phyloP scores from a whole-genome alignment of 129 eudicot genomes.

The Escallonia herrerae region DNA sequence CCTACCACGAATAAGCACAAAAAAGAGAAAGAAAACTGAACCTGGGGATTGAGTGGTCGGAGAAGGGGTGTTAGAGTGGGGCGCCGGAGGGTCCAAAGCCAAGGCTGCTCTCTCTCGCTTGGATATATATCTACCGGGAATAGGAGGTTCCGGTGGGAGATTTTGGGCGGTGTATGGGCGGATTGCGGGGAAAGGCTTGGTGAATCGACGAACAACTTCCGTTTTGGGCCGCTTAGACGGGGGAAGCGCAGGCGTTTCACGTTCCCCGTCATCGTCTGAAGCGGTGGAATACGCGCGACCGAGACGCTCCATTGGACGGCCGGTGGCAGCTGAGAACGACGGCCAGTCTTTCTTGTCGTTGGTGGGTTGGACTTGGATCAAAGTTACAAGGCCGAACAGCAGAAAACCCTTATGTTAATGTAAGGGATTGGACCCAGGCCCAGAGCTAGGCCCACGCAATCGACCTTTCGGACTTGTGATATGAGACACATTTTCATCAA shows the following conservation, averaged over 20 bases:
- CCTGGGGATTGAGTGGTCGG: conserved; percentile 35
- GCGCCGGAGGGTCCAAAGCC: conserved; percentile 19
- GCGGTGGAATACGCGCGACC: conserved; percentile 41
- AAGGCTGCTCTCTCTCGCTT: conserved; percentile 74
- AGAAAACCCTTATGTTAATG: too few relatives aligned
- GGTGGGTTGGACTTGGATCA: too few relatives aligned
- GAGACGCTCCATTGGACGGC: conserved; percentile 52
- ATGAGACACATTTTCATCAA: too few relatives aligned
- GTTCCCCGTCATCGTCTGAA: conserved; percentile 52
- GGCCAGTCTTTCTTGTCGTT: too few relatives aligned
- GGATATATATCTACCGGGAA: conserved; percentile 78
- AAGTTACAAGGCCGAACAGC: too few relatives aligned
- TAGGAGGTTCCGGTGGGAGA: conserved; percentile 40
- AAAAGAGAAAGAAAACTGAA: conserved; percentile 2
- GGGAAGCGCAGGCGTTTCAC: conserved; percentile 27
- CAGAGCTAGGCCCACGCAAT: too few relatives aligned
- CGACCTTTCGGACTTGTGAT: too few relatives aligned
- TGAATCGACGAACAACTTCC: background rate
- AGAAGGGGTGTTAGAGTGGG: conserved; percentile 18
- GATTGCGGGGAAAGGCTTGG: conserved; percentile 7
- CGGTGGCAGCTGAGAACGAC: too few relatives aligned
- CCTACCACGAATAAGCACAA: too few relatives aligned
- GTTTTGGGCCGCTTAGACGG: conserved; percentile 41
- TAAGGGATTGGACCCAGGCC: too few relatives aligned
- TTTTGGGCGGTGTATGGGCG: conserved; percentile 4